phyloP scores from a whole-genome alignment of 495 filamentous ascomycete genomes.

The Xylaria acuta region DNA sequence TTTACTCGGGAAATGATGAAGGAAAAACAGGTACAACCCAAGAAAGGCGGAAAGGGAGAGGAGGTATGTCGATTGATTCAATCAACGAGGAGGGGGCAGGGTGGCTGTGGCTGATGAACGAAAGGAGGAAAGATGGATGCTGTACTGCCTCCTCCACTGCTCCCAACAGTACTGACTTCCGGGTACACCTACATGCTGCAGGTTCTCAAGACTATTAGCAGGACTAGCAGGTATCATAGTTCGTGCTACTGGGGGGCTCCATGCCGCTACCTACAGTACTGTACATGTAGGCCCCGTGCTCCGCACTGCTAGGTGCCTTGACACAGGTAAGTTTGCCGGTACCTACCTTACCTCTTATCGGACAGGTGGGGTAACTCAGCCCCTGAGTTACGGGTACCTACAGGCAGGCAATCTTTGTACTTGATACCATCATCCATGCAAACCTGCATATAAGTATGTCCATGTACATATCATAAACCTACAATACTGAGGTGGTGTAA shows the following conservation, averaged over 20 bases:
- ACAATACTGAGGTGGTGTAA: background rate
- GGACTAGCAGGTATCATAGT: background rate
- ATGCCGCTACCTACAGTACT: background rate
- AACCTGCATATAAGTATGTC: background rate
- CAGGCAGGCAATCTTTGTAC: background rate
- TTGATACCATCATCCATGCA: background rate
- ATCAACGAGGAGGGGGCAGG: constrained; percentile 15
- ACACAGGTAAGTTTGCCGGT: background rate
- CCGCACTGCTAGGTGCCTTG: background rate
- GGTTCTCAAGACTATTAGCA: background rate
- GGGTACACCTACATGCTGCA: background rate
- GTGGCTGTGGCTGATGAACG: constrained; percentile 22
- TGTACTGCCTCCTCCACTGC: background rate
- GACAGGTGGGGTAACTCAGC: background rate
- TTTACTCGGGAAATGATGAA: background rate
- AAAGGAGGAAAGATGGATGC: constrained; percentile 2
- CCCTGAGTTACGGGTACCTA: constrained; percentile 9
- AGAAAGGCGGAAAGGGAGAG: background rate
- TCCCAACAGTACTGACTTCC: background rate
- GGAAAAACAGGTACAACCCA: background rate
- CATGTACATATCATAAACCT: too few relatives aligned
- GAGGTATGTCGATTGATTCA: background rate
- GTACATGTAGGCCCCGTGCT: background rate
- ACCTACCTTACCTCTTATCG: background rate
- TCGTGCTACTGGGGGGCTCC: constrained; percentile 1